Evolutionary conservation across 306 rosid genomes (phyloP).

Genomic region (Lupinus albus): DNA sequence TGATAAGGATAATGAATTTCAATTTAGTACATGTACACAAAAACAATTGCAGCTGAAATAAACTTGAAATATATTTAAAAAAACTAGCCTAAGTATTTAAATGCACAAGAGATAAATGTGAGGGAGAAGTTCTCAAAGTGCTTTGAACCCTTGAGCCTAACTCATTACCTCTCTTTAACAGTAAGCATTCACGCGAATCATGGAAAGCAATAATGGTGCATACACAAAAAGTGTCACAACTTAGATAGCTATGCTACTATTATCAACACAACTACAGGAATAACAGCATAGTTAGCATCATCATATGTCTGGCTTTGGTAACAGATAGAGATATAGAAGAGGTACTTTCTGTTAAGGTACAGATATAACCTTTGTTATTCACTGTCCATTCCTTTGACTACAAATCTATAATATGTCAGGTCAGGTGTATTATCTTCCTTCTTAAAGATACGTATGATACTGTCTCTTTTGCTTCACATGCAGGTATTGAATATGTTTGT

Average conservation of each 20-base stretch:
- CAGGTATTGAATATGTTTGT: constrained; percentile 57
- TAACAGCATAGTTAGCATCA: constrained; percentile 25
- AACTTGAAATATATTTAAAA: not conserved
- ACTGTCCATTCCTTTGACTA: no score
- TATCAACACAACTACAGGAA: constrained; percentile 20
- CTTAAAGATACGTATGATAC: constrained; percentile 45
- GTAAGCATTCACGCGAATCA: constrained; percentile 41
- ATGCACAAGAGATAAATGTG: constrained; percentile 1
- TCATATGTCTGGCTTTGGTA: no score
- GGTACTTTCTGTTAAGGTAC: no score
- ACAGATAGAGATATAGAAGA: no score
- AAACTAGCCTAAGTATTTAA: constrained; percentile 42
- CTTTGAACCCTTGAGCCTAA: constrained; percentile 45
- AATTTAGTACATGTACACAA: no score
- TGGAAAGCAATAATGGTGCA: no score
- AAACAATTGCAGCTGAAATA: constrained; percentile 36
- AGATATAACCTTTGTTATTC: no score
- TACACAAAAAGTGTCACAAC: constrained; percentile 34
- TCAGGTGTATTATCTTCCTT: no score
- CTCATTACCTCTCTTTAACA: constrained; percentile 45
- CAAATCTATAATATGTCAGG: no score
- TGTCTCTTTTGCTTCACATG: constrained; percentile 65
- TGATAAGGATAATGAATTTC: no score
- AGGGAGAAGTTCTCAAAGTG: constrained; percentile 42
- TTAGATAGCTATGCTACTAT: constrained; percentile 33